Evolutionary conservation across 768 basidiomycete species (phyloP).

Genomic region (Amanita phalloides): DNA sequence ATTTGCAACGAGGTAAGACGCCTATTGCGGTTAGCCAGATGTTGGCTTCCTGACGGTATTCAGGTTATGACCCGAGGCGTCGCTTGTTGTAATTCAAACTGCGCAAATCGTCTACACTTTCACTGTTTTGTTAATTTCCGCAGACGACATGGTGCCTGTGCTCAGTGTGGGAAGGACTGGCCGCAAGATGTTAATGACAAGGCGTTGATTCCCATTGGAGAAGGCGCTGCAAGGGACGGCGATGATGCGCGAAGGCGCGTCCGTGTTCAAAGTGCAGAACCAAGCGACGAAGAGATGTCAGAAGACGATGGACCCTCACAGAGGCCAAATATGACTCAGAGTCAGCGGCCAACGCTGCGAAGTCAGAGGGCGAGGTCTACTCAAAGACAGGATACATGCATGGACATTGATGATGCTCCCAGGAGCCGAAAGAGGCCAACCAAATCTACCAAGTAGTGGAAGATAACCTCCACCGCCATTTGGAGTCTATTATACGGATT

Average conservation of each 20-base stretch:
- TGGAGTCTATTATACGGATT: background rate
- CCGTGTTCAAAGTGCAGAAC: conserved; percentile 18
- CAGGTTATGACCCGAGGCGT: conserved; percentile 64
- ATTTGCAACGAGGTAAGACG: conserved; percentile 57
- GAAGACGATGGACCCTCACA: conserved; percentile 24
- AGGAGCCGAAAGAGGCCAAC: conserved; percentile 15
- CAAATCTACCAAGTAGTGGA: conserved; percentile 1
- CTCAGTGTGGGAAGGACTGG: conserved; percentile 53
- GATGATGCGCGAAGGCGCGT: conserved; percentile 34
- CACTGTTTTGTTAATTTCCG: conserved; percentile 52
- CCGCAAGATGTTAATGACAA: conserved; percentile 34
- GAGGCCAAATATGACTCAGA: conserved; percentile 11
- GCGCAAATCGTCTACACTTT: conserved; percentile 51
- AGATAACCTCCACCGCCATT: background rate
- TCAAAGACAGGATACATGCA: conserved; percentile 17
- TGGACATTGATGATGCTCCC: conserved; percentile 30
- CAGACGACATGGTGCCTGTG: conserved; percentile 34
- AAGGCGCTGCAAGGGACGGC: conserved; percentile 53
- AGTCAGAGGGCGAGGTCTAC: background rate
- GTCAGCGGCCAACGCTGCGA: conserved; percentile 8
- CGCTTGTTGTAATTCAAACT: conserved; percentile 49
- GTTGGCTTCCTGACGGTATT: background rate
- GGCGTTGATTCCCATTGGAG: conserved; percentile 49
- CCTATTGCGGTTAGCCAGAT: background rate
- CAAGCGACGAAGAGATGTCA: conserved; percentile 33